These are phyloP conservation scores for Sambucus nigra DNA, from an alignment of 129 eudicot genomes.

Conservation along the genomic window DNA sequence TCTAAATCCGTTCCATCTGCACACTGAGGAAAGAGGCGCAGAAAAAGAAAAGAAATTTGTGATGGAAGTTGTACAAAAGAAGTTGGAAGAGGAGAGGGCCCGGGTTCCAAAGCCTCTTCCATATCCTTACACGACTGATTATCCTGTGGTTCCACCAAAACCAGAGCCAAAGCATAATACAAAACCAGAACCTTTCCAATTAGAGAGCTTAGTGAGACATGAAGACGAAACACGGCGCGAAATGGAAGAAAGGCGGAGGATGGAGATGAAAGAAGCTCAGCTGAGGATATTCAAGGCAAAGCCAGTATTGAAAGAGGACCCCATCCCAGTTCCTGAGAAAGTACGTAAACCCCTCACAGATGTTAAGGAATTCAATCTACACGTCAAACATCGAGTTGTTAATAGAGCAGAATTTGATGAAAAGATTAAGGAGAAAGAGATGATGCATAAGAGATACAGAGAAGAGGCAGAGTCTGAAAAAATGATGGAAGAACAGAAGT, in stretches of 20 bases:
- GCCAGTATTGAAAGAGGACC: constrained; percentile 80
- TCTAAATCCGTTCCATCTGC: constrained; percentile 80
- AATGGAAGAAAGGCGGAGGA: constrained; percentile 66
- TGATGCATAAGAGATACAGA: constrained; percentile 77
- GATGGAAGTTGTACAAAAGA: constrained; percentile 54
- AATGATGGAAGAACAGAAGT: constrained; percentile 96
- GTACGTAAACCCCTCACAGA: constrained; percentile 74
- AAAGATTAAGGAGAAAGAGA: constrained; percentile 83
- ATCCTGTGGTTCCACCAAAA: constrained; percentile 93
- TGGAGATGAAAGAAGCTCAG: constrained; percentile 71
- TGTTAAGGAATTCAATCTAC: constrained; percentile 74
- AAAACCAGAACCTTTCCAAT: constrained; percentile 73
- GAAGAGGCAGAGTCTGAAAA: constrained; percentile 84
- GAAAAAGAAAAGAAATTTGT: constrained; percentile 74
- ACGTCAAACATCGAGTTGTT: constrained; percentile 64
- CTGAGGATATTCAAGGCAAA: constrained; percentile 76
- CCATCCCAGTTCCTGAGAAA: constrained; percentile 89
- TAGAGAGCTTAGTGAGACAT: constrained; percentile 79
- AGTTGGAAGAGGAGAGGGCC: constrained; percentile 73
- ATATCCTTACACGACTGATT: constrained; percentile 88
- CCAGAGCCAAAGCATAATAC: constrained; percentile 88
- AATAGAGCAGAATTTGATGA: constrained; percentile 88
- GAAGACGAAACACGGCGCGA: constrained; percentile 78
- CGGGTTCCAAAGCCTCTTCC: constrained; percentile 89
- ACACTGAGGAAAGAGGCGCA: constrained; percentile 90